These are phyloP conservation scores for Tylopilus rubrobrunneus DNA, from an alignment of 768 basidiomycete species.

Conservation along the genomic window DNA sequence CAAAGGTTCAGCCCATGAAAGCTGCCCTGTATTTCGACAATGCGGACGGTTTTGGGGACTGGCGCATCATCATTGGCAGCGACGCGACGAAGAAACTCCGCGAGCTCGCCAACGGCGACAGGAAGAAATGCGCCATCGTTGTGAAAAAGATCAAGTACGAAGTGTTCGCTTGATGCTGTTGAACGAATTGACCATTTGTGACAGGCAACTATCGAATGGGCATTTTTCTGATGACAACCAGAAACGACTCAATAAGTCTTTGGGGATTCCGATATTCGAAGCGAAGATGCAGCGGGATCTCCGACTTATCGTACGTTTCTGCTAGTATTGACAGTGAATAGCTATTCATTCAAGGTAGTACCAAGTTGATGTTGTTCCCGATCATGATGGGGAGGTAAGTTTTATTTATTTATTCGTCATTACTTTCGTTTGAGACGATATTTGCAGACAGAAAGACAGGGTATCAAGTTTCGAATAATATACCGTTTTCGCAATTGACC, in stretches of 20 bases:
- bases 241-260: slow-evolving; percentile 47
- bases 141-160: slow-evolving; percentile 67
- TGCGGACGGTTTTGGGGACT: slow-evolving; percentile 58
- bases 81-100: slow-evolving; percentile 49
- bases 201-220: slow-evolving; percentile 65
- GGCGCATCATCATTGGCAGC: slow-evolving; percentile 55
- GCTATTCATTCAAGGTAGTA: slow-evolving; percentile 33
- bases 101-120: slow-evolving; percentile 42
- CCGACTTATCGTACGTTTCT: slow-evolving; percentile 43
- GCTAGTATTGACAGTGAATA: neutral
- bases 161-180: neutral
- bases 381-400: slow-evolving; percentile 33
- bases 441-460: slow-evolving; percentile 38
- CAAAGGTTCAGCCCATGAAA: slow-evolving; percentile 54
- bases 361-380: slow-evolving; percentile 44
- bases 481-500: neutral
- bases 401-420: neutral
- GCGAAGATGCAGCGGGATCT: slow-evolving; percentile 60
- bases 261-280: slow-evolving; percentile 58
- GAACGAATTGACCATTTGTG: neutral
- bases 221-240: slow-evolving; percentile 69
- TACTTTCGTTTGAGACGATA: neutral
- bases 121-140: slow-evolving; percentile 47
- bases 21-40: slow-evolving; percentile 59
- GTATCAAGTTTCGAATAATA: slow-evolving; percentile 16